Conservation (phyloP, 108 stramenopile genomes). For the Cafeteria roenbergensis region DNA sequence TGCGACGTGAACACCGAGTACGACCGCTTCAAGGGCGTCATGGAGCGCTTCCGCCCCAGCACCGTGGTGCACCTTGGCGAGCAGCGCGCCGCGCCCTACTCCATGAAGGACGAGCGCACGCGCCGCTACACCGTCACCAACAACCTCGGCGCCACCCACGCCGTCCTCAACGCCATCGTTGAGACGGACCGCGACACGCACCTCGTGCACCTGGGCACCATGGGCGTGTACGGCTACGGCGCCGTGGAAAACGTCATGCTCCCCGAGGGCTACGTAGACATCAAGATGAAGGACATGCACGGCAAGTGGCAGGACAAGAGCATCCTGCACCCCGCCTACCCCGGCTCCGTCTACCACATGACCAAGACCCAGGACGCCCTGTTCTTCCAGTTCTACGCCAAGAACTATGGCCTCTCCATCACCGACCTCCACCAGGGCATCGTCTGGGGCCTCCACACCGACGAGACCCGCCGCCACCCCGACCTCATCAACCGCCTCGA, state of each 20-base stretch:
- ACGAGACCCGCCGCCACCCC: conserved; percentile 81
- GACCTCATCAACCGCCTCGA: conserved; percentile 90
- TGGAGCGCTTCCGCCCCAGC: conserved; percentile 78
- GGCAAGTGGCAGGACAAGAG: conserved; percentile 47
- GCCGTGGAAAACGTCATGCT: conserved; percentile 92
- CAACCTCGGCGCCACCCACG: conserved; percentile 85
- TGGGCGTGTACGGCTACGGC: conserved; percentile 97
- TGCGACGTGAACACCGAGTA: conserved; percentile 85
- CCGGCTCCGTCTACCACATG: conserved; percentile 84
- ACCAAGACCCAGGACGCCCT: conserved; percentile 92
- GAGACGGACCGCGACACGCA: conserved; percentile 82
- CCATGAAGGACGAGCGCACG: conserved; percentile 74
- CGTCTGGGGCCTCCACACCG: conserved; percentile 97
- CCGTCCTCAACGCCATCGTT: conserved; percentile 83
- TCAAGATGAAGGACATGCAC: conserved; percentile 76
- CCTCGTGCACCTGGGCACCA: conserved; percentile 92
- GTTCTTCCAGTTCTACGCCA: conserved; percentile 90
- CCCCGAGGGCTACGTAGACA: conserved; percentile 97
- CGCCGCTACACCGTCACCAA: conserved; percentile 96
- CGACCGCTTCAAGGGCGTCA: conserved; percentile 73
- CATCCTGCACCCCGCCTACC: conserved; percentile 93
- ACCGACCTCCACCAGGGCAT: conserved; percentile 97
- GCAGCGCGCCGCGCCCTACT: conserved; percentile 93
- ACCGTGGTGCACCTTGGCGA: conserved; percentile 92
- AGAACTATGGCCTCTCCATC: conserved; percentile 82